phyloP scores from a whole-genome alignment of 2,329 filamentous ascomycete species.

The Colletotrichum eleusines region DNA sequence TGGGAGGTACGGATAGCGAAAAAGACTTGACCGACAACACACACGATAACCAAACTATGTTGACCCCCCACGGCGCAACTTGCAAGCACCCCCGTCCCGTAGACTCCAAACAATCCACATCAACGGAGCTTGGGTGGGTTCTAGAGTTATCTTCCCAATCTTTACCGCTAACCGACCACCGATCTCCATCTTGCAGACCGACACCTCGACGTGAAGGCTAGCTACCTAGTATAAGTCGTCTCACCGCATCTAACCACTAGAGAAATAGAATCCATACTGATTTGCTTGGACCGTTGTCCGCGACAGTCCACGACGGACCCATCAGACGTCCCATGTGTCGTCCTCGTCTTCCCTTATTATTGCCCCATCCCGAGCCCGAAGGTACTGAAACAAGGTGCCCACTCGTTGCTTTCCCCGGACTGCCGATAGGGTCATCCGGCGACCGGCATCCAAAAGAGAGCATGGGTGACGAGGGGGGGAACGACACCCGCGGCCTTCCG shows the following conservation, averaged over 20 bases:
- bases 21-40: neutral
- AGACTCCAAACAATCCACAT: constrained; percentile 32
- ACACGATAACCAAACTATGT: neutral
- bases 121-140: constrained; percentile 12
- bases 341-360: neutral
- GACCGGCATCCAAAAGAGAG: constrained; percentile 11
- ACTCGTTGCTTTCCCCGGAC: constrained; percentile 37
- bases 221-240: neutral
- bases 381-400: constrained; percentile 36
- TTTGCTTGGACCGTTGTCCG: neutral
- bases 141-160: constrained; percentile 10
- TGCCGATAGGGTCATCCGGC: constrained; percentile 34
- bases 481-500: constrained; percentile 32
- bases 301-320: constrained; percentile 19
- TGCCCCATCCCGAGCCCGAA: constrained; percentile 20
- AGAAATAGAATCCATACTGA: neutral
- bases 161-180: constrained; percentile 5
- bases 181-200: neutral
- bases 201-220: neutral
- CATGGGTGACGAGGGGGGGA: constrained; percentile 13
- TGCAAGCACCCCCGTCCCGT: neutral
- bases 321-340: constrained; percentile 25
- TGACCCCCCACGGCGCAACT: constrained; percentile 8
- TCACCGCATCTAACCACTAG: neutral
- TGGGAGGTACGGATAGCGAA: neutral